phyloP scores from a whole-genome alignment of 2,329 filamentous ascomycete genomes.

The Fusarium vanettenii region DNA sequence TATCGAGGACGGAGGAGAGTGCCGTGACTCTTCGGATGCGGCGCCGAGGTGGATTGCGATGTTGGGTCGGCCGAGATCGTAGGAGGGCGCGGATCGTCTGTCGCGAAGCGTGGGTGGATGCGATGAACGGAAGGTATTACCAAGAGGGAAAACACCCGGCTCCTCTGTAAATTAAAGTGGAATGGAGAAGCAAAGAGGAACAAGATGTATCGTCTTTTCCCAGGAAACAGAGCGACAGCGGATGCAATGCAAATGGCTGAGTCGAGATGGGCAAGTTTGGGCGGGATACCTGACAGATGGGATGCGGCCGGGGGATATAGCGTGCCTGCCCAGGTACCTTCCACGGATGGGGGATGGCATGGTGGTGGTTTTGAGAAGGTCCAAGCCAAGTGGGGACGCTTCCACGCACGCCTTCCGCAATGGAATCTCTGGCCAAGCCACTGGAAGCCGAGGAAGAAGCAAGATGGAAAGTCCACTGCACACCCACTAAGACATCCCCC shows the following conservation, averaged over 20 bases:
- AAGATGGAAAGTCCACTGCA: conserved; percentile 42
- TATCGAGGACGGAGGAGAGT: conserved; percentile 11
- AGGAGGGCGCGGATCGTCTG: conserved; percentile 22
- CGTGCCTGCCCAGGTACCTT: conserved; percentile 25
- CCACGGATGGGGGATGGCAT: conserved; percentile 25
- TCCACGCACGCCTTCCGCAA: conserved; percentile 35
- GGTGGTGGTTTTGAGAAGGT: conserved; percentile 38
- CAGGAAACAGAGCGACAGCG: conserved; percentile 14
- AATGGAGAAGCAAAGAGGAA: conserved; percentile 15
- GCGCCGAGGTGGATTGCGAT: conserved; percentile 26
- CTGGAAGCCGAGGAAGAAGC: conserved; percentile 46
- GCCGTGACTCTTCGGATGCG: conserved; percentile 16
- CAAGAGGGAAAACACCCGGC: not conserved
- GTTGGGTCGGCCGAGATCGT: conserved; percentile 23
- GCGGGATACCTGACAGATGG: conserved; percentile 37
- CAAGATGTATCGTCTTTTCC: conserved; percentile 16
- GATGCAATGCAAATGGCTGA: conserved; percentile 8
- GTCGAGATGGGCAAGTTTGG: conserved; percentile 35
- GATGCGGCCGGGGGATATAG: conserved; percentile 35
- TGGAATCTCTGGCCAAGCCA: conserved; percentile 40
- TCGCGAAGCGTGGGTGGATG: conserved; percentile 5
- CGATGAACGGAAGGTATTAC: conserved; percentile 7
- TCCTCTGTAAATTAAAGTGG: not conserved
- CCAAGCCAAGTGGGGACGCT: conserved; percentile 24
- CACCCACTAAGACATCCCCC: conserved; percentile 31